phyloP scores from a whole-genome alignment of 352 stramenopile genomes.

The Pythium dissimile region DNA sequence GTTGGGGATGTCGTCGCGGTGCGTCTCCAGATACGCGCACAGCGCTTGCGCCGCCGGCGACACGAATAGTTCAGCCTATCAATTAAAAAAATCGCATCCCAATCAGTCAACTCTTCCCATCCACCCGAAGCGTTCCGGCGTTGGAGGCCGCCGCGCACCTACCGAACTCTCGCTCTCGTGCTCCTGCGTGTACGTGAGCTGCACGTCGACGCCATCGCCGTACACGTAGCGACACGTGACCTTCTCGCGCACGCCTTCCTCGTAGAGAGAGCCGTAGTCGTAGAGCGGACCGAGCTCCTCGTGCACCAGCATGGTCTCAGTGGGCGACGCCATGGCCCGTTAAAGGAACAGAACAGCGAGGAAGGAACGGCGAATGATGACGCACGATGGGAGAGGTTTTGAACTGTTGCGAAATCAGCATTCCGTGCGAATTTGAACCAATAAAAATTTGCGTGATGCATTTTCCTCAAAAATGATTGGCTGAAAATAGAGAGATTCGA shows the following conservation, averaged over 20 bases:
- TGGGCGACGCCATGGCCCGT: slow-evolving; percentile 1
- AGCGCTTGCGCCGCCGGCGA: slow-evolving; percentile 64
- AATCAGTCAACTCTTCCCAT: neutral
- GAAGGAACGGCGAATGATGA: slow-evolving; percentile 14
- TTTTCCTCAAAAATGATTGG: neutral
- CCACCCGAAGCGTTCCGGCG: slow-evolving; percentile 2
- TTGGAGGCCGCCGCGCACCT: slow-evolving; percentile 32
- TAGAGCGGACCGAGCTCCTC: slow-evolving; percentile 19
- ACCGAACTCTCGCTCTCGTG: slow-evolving; percentile 46
- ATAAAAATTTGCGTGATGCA: neutral
- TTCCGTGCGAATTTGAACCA: slow-evolving; percentile 1
- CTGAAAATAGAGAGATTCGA: neutral
- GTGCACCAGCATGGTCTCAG: slow-evolving; percentile 8
- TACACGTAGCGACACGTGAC: slow-evolving; percentile 66
- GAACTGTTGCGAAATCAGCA: neutral
- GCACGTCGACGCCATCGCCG: slow-evolving; percentile 51
- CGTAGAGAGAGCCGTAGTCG: slow-evolving; percentile 17
- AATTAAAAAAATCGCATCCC: no score
- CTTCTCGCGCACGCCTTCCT: slow-evolving; percentile 33
- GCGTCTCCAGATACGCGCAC: slow-evolving; percentile 53
- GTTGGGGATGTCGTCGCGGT: slow-evolving; percentile 42
- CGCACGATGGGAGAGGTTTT: neutral
- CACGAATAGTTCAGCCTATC: slow-evolving; percentile 60
- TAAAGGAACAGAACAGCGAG: slow-evolving; percentile 2
- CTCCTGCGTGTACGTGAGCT: slow-evolving; percentile 71